Conservation (phyloP, 768 basidiomycete species). For the Psilocybe cubensis region DNA sequence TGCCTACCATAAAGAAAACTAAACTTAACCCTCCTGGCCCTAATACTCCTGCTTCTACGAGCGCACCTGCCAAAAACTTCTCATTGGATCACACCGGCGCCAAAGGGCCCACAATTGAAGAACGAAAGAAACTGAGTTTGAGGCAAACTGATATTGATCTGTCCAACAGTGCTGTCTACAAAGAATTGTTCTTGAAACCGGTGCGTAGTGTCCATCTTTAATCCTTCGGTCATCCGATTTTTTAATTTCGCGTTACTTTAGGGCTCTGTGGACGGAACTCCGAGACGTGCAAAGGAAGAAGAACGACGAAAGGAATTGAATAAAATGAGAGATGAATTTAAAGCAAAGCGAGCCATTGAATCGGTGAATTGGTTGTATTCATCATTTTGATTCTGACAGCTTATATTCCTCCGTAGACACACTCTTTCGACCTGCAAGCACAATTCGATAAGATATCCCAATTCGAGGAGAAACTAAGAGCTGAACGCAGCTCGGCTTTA, state of each 20-base stretch:
- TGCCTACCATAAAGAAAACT: conserved; percentile 55
- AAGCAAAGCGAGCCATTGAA: conserved; percentile 57
- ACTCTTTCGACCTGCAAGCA: conserved; percentile 58
- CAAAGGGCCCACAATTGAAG: conserved; percentile 18
- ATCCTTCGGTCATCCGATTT: not conserved
- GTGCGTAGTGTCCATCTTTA: conserved; percentile 31
- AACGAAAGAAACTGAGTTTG: conserved; percentile 28
- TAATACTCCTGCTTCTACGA: conserved; percentile 25
- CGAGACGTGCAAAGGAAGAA: conserved; percentile 58
- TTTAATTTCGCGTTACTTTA: not conserved
- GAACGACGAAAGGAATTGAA: conserved; percentile 70
- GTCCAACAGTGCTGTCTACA: conserved; percentile 64
- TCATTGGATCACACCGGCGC: conserved; percentile 21
- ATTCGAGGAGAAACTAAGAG: conserved; percentile 61
- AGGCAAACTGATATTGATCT: conserved; percentile 64
- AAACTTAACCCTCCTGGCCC: conserved; percentile 66
- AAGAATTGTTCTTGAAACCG: conserved; percentile 57
- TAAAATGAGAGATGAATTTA: conserved; percentile 71
- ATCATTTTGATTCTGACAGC: conserved; percentile 1
- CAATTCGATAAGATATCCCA: conserved; percentile 63
- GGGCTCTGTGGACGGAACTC: conserved; percentile 9
- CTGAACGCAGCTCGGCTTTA: conserved; percentile 54
- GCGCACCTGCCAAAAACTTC: conserved; percentile 25
- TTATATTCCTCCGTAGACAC: conserved; percentile 33
- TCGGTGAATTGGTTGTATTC: conserved; percentile 42